Evolutionary conservation across 129 eudicot genomes (phyloP).

Genomic region (Centaurea solstitialis): DNA sequence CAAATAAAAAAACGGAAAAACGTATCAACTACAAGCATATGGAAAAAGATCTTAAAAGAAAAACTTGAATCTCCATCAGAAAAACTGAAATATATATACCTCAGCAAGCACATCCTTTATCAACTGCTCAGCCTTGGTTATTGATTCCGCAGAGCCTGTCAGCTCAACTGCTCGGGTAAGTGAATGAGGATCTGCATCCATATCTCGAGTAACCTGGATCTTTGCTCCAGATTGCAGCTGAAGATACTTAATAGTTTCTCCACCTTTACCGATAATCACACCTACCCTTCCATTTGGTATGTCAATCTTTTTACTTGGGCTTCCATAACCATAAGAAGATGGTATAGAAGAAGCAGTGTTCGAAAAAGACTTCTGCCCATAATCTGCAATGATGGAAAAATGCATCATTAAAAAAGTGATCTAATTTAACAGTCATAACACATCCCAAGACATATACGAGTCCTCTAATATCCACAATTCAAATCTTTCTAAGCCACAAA

Average conservation of each 20-base stretch:
- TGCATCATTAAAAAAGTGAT: neutral
- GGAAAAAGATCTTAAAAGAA: neutral
- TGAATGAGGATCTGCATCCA: constrained; percentile 84
- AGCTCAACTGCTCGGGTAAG: constrained; percentile 74
- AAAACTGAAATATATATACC: constrained; percentile 33
- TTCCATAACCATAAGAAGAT: constrained; percentile 59
- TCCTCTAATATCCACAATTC: neutral
- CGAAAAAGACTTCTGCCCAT: constrained; percentile 50
- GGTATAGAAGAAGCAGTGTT: constrained; percentile 34
- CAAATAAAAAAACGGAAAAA: neutral
- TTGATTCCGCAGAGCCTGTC: constrained; percentile 70
- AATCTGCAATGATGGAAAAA: constrained; percentile 41
- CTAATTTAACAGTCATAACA: neutral
- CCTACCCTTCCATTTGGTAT: constrained; percentile 97
- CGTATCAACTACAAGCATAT: neutral
- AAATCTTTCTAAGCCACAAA: neutral
- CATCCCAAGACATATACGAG: neutral
- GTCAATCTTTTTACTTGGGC: constrained; percentile 73
- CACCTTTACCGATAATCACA: constrained; percentile 95
- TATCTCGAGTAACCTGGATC: constrained; percentile 91
- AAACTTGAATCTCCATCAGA: neutral
- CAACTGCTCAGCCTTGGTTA: constrained; percentile 83
- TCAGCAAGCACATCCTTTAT: constrained; percentile 75
- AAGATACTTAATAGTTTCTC: constrained; percentile 91
- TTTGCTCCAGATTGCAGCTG: constrained; percentile 92